Base-by-base conservation (phyloP, 768 basidiomycete genomes). In the Guyanaporus albipodus region DNA sequence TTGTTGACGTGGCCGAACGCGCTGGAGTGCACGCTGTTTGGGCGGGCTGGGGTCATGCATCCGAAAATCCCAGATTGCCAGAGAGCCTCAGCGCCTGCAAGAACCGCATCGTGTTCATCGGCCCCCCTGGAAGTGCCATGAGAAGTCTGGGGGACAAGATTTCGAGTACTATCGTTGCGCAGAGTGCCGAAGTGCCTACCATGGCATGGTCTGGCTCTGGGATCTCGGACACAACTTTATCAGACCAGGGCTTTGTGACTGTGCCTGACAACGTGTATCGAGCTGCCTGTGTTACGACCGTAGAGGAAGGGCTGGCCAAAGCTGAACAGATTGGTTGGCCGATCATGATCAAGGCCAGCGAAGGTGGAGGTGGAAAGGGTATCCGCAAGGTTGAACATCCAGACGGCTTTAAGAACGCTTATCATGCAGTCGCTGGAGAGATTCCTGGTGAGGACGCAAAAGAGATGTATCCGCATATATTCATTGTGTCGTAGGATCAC, bases 31-130 rank as follows among this genome's bases (percentile, higher is more conserved):
- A 99, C 62, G 96, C 96, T 35, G 96, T 99, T 21, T 99, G 96
- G 96, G 96, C 96, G 28, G 96, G 96, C 47, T 99, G 96, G 96
- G 96, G 96, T 40, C 96, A 99, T 68, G 96, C 96, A 22, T 98
- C 96, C 3, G 96, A 99, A 69, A 99, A 99, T 68, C 96, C 96
- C 1, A 84, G 93, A 44, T 72, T 99, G 18, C 96, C 96, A 1
- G 96, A 99, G 67, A 87, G 87, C 49, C 80, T 99, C 33, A 82
- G 87, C 26, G 85, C 91, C 4, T 91, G 85, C 68, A 91, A 90
- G 68, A 79, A 93, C 73, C 95, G 92, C 70, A 94, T 99, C 64
- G 88, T 99, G 49, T 99, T 99, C 74, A 99, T 99, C 62, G 96
- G 96, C 52, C 96, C 96, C 18, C 96, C 96, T 11, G 96, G 96